A percentile compares a stretch with the other conserved stretches of the same genome.
Conservation (phyloP, 176 grass and related monocot genomes). For the Carex littledalei region DNA sequence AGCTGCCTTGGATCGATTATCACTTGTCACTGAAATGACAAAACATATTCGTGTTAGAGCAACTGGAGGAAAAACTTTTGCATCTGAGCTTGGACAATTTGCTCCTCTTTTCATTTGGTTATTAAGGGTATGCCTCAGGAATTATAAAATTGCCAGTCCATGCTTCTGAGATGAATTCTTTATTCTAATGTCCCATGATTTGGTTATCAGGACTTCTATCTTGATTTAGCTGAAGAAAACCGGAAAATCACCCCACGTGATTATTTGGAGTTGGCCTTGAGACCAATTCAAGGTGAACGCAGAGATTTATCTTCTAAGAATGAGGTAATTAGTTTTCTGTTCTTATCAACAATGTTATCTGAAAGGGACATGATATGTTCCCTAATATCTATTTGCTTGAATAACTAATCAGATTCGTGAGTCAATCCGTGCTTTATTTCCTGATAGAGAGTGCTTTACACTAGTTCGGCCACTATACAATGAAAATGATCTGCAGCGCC, state of each 20-base stretch:
- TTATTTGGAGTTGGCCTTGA: conserved; percentile 67
- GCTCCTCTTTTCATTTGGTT: conserved; percentile 71
- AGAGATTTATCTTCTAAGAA: conserved; percentile 64
- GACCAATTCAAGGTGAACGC: conserved; percentile 55
- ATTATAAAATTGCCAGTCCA: not conserved
- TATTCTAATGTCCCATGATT: conserved; percentile 8
- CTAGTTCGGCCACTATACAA: conserved; percentile 65
- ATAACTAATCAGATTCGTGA: conserved; percentile 49
- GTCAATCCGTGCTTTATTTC: conserved; percentile 67
- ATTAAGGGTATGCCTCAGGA: conserved; percentile 42
- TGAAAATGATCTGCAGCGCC: conserved; percentile 71
- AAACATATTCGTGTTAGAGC: conserved; percentile 76
- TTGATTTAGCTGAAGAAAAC: conserved; percentile 59
- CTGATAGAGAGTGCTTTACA: conserved; percentile 80
- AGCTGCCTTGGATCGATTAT: conserved; percentile 64
- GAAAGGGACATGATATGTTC: conserved; percentile 11
- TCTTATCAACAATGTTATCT: not conserved
- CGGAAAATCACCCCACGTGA: conserved; percentile 61
- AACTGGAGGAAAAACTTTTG: conserved; percentile 43
- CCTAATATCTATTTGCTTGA: conserved; percentile 21
- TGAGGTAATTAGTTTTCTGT: conserved; percentile 48
- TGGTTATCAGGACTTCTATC: conserved; percentile 65
- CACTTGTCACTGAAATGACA: conserved; percentile 88
- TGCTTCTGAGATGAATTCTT: not conserved
- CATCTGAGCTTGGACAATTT: conserved; percentile 73